Evolutionary conservation across 2,329 filamentous ascomycete genomes (phyloP).

Genomic region (Pseudogymnoascus sp.): DNA sequence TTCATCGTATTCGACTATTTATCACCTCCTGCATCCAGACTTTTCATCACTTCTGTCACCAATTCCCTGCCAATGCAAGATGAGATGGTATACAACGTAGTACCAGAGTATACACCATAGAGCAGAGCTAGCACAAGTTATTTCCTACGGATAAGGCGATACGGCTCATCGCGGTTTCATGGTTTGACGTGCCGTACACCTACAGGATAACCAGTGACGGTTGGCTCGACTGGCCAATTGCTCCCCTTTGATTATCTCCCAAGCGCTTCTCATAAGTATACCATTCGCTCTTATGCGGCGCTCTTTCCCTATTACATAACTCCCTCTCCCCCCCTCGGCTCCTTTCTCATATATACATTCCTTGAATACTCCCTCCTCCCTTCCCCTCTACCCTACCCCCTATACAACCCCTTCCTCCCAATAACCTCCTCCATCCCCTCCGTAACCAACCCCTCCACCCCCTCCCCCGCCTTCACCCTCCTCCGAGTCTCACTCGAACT

Average conservation of each 20-base stretch:
- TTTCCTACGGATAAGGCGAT: neutral
- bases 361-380: too few relatives aligned
- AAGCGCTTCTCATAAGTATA: neutral
- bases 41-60: neutral
- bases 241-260: neutral
- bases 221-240: neutral
- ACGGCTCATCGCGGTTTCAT: neutral
- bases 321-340: neutral
- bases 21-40: neutral
- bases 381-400: neutral
- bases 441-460: conserved; percentile 46
- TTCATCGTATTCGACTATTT: neutral
- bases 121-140: neutral
- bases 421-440: conserved; percentile 50
- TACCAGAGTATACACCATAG: neutral
- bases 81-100: neutral
- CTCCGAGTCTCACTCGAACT: conserved; percentile 55
- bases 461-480: conserved; percentile 39
- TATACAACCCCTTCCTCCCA: conserved; percentile 46
- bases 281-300: neutral
- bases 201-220: neutral
- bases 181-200: neutral
- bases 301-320: too few relatives aligned
- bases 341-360: conserved; percentile 21
- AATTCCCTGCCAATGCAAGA: neutral